Base-by-base conservation (phyloP, 805 yeast genomes). In the Pichia pseudocactophila region DNA sequence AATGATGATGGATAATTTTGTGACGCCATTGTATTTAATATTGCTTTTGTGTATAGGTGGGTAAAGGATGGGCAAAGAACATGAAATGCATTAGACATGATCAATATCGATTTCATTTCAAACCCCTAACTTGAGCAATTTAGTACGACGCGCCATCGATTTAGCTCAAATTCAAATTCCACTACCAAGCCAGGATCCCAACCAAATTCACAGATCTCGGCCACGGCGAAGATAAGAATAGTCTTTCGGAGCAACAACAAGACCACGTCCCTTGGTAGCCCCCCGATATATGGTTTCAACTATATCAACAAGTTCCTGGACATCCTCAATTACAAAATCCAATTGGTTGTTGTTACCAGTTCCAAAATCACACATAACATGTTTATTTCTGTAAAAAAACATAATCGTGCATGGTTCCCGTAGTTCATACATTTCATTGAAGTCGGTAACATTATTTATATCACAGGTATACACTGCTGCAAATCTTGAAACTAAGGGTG, bases 341-440 rank as follows among this genome's bases (percentile, higher is more conserved):
- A 92, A 67, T 68, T 92, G 90, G 68, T 92, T 92, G 63, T 92
- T 92, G 58, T 92, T 88, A 27, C 98, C 98, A 0, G 97, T 92
- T 2, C 98, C 98, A 61, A 89, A 88, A 67, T 92, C 98, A 63
- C 96, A 86, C 94, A 92, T 79, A 95, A 90, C 89, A 61, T 90
- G 97, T 59, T 87, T 83, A 64, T 90, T 90, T 40, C 94, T 69
- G 64, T 74, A 87, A 61, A 92, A 90, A 57, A 90, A 89, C 97
- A 92, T 92, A 40, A 92, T 69, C 35, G 95, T 80, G 70, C 86
- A 75, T 13, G 96, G 94, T 54, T 89, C 97, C 57, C 80, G 84
- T 36, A 88, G 64, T 58, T 87, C 96, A 58, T 88, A 88, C 90
- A 87, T 85, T 55, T 76, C 71, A 52, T 82, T 90, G 64, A 92